These are phyloP conservation scores for Amanita subjunquillea DNA, from an alignment of 768 basidiomycete genomes.

Conservation along the genomic window DNA sequence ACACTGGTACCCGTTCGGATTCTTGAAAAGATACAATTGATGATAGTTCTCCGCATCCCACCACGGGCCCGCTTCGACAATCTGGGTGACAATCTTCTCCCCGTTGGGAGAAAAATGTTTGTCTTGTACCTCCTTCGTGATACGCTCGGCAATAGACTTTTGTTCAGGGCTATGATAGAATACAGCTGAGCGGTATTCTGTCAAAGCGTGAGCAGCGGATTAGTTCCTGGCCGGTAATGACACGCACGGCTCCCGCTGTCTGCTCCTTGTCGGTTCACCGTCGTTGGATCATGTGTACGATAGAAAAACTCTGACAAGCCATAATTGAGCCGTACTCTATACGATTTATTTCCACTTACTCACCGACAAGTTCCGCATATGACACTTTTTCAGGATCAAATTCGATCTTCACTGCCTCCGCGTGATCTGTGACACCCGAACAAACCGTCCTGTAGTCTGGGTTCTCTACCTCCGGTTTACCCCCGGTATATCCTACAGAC, in stretches of 20 bases:
- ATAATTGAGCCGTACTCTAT: background rate
- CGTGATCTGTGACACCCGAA: slow-evolving; percentile 73
- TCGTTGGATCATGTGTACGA: slow-evolving; percentile 89
- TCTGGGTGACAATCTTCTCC: slow-evolving; percentile 69
- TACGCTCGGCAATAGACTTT: slow-evolving; percentile 53
- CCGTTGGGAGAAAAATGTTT: slow-evolving; percentile 72
- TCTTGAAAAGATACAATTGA: slow-evolving; percentile 75
- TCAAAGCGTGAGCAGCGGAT: background rate
- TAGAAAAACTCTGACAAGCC: slow-evolving; percentile 77
- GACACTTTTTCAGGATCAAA: slow-evolving; percentile 72
- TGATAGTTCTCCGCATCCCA: slow-evolving; percentile 79
- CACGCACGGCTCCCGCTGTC: slow-evolving; percentile 72
- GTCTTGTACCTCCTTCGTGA: slow-evolving; percentile 76
- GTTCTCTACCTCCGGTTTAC: slow-evolving; percentile 37
- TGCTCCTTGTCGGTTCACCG: slow-evolving; percentile 65
- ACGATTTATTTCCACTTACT: slow-evolving; percentile 17
- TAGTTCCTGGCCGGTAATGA: background rate
- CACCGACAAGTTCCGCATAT: slow-evolving; percentile 83
- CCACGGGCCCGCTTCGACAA: slow-evolving; percentile 64
- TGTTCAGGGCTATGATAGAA: slow-evolving; percentile 76
- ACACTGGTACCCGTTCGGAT: slow-evolving; percentile 87
- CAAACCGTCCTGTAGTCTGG: slow-evolving; percentile 75
- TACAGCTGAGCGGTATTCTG: slow-evolving; percentile 92
- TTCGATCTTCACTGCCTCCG: slow-evolving; percentile 79
- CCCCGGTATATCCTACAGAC: slow-evolving; percentile 74